phyloP scores from a whole-genome alignment of 148 eudicot genomes.

The Persicaria maculosa region DNA sequence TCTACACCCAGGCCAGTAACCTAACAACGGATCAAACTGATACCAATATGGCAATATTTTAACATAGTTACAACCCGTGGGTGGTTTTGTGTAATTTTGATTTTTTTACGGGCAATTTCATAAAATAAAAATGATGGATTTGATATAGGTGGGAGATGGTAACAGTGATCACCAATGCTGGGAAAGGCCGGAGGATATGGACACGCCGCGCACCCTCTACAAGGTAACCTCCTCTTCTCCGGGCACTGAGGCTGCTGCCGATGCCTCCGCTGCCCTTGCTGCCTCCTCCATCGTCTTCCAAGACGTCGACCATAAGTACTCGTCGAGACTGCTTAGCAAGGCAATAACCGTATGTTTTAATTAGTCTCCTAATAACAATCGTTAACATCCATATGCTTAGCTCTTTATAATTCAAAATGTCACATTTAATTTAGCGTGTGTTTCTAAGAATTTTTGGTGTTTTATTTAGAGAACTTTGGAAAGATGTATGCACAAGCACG shows the following conservation, averaged over 20 bases:
- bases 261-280: slow-evolving; percentile 65
- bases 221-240: slow-evolving; percentile 56
- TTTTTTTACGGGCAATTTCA: too few relatives aligned
- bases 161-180: slow-evolving; percentile 61
- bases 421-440: too few relatives aligned
- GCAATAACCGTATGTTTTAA: slow-evolving; percentile 49
- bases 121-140: too few relatives aligned
- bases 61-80: too few relatives aligned
- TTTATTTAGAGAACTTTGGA: too few relatives aligned
- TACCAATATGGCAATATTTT: too few relatives aligned
- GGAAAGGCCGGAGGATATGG: slow-evolving; percentile 94
- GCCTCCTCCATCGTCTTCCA: slow-evolving; percentile 64
- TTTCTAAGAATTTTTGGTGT: neutral
- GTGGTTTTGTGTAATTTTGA: too few relatives aligned
- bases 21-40: too few relatives aligned
- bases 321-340: slow-evolving; percentile 38
- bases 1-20: slow-evolving; percentile 62
- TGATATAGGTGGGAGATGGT: slow-evolving; percentile 57
- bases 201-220: slow-evolving; percentile 68
- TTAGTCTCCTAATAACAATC: too few relatives aligned
- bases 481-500: too few relatives aligned
- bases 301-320: slow-evolving; percentile 45
- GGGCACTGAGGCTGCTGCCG: slow-evolving; percentile 76
- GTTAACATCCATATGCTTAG: too few relatives aligned
- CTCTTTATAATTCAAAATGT: too few relatives aligned